Conservation (phyloP, 495 filamentous ascomycete species). For the Staphylotrichum longicolle region DNA sequence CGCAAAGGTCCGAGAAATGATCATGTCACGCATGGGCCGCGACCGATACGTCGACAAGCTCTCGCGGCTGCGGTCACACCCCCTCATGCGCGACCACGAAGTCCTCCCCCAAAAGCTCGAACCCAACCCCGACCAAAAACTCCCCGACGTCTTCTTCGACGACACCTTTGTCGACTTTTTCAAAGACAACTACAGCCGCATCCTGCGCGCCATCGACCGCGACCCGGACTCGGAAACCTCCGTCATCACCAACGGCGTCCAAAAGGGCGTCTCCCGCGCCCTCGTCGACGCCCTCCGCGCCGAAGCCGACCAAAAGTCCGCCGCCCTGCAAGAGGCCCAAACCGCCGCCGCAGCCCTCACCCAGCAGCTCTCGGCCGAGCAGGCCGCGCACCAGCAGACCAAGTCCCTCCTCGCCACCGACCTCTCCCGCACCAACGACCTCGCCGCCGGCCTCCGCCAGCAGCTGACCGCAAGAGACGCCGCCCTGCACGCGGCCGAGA, state of each 20-base stretch:
- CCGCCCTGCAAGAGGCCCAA: slow-evolving; percentile 66
- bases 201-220: slow-evolving; percentile 83
- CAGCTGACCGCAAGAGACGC: slow-evolving; percentile 67
- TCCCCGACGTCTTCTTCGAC: slow-evolving; percentile 86
- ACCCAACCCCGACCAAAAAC: slow-evolving; percentile 52
- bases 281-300: slow-evolving; percentile 78
- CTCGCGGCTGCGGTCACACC: slow-evolving; percentile 70
- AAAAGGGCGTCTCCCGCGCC: slow-evolving; percentile 80
- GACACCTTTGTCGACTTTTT: slow-evolving; percentile 87
- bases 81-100: slow-evolving; percentile 88
- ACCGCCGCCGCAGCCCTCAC: slow-evolving; percentile 63
- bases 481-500: slow-evolving; percentile 62
- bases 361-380: slow-evolving; percentile 71
- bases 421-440: slow-evolving; percentile 59
- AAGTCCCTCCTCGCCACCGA: slow-evolving; percentile 68
- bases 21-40: slow-evolving; percentile 75
- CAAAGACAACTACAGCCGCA: slow-evolving; percentile 89
- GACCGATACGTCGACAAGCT: slow-evolving; percentile 89
- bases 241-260: slow-evolving; percentile 70
- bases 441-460: slow-evolving; percentile 64
- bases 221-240: slow-evolving; percentile 84
- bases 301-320: slow-evolving; percentile 70
- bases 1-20: slow-evolving; percentile 73
- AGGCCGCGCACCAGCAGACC: slow-evolving; percentile 68
- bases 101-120: slow-evolving; percentile 69